These are phyloP conservation scores for Vicia faba DNA, from an alignment of 306 rosid genomes.

Conservation along the genomic window DNA sequence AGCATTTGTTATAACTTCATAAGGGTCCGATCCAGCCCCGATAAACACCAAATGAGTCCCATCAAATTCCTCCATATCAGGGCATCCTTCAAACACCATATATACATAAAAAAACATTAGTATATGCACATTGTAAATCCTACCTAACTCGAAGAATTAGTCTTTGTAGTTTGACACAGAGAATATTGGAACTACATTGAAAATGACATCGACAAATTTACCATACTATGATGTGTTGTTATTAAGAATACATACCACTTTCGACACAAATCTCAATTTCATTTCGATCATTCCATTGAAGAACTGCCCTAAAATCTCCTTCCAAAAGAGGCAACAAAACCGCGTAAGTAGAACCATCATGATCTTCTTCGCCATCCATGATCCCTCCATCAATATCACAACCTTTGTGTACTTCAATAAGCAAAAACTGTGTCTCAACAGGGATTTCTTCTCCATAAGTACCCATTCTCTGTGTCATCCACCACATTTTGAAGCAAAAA, in stretches of 20 bases:
- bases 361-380: slow-evolving; percentile 39
- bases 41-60: slow-evolving; percentile 82
- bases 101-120: not conserved
- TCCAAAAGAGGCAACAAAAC: slow-evolving; percentile 88
- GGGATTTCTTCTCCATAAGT: slow-evolving; percentile 70
- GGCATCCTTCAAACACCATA: slow-evolving; percentile 63
- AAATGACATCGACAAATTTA: not conserved
- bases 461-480: slow-evolving; percentile 99
- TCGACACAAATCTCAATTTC: slow-evolving; percentile 92
- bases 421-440: slow-evolving; percentile 83
- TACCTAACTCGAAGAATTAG: not conserved
- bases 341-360: slow-evolving; percentile 50
- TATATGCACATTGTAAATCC: not conserved
- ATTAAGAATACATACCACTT: slow-evolving; percentile 60
- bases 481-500: slow-evolving; percentile 93
- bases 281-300: slow-evolving; percentile 78
- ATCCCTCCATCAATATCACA: slow-evolving; percentile 49
- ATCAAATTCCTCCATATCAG: slow-evolving; percentile 69
- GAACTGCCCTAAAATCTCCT: slow-evolving; percentile 96
- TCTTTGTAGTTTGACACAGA: not conserved
- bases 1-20: slow-evolving; percentile 74
- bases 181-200: not conserved
- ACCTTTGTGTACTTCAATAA: slow-evolving; percentile 58
- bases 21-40: slow-evolving; percentile 87
- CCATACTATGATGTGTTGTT: not conserved